Evolutionary conservation across 2,329 filamentous ascomycete genomes (phyloP), one percentile per base, ranked within the genome.

Genomic region (Uncinocarpus reesii): DNA sequence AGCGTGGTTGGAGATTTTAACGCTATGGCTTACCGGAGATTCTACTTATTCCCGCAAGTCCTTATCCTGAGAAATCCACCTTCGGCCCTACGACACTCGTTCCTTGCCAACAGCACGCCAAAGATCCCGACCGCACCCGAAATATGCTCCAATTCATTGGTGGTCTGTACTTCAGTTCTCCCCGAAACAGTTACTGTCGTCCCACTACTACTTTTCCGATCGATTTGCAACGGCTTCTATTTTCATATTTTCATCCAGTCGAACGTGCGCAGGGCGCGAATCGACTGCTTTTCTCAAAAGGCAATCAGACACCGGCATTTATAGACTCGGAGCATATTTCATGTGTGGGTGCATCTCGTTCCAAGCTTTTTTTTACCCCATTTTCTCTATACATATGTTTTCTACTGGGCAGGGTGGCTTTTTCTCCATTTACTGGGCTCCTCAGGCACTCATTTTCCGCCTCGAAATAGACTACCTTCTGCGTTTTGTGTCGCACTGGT

Each of bases 261-360:
- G 47, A 50, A 49, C 48, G 43, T 35, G 48, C 53, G 53, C 53
- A 40, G 53, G 53, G 48, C 51, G 48, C 48, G 48, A 44, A 35
- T 49, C 50, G 42, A 51, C 42, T 49, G 15, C 35, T 40, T 37
- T 32, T 13, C 42, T 41, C 42, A 38, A 43, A 44, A 29, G 42
- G 32, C 32, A 46, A 54, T 47, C 48, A 51, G 52, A 53, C 32
- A 53, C 48, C 46, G 28, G 45, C 45, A 51, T 50, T 55, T 48
- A 55, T 55, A 55, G 53, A 55, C 52, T 54, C 38, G 52, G 53
- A 48, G 53, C 52, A 54, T 54, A 48, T 53, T 35, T 48, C 18
- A 21, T 37, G 37, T 38, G 48, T 50, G 48, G 41, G 49, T 41
- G 43, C 43, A 41, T 51, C 31, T 51, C 32, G 32, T 46, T 37